Evolutionary conservation across 495 filamentous ascomycete genomes (phyloP), one percentile per base, ranked within the genome.

Genomic region (Xylaria grammica): DNA sequence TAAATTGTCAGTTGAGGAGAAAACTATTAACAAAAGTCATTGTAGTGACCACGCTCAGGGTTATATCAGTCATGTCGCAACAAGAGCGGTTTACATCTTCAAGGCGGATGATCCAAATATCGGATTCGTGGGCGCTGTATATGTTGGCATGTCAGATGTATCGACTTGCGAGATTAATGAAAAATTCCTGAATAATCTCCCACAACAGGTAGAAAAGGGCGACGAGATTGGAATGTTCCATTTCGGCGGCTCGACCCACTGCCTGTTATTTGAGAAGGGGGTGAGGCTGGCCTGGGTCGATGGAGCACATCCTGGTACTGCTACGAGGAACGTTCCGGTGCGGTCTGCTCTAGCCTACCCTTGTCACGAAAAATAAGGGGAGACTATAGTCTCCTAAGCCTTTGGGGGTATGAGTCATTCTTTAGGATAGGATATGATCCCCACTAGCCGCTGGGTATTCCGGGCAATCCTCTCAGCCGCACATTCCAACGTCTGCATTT

Each of bases 181-280:
- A 19, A 77, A 78, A 57, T 66, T 62, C 34, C 24, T 9, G 19
- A 17, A 26, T 19, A 32, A 38, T 10, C 75, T 78, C 27, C 85
- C 84, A 0, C 69, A 85, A 52, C 66, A 72, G 27, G 55, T 88
- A 40, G 71, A 72, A 38, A 88, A 87, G 69, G 86, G 86, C n/a
- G 79, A 87, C 19, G 69, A 86, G 62, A 77, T 85, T 59, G 86
- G 86, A 7, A 86, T 85, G 62, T 89, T 89, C 68, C 86, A 88
- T 72, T 86, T 82, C 70, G 86, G 86, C 19, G 86, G 86, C 26
- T 83, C 78, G 15, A 86, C 81, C 0, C 80, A 87, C 67, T 85
- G 82, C 63, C 66, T 88, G 46, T 60, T 88, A 0, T 88, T 89
- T 38, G 36, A 40, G 17, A 48, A 59, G 59, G 62, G 48, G 0